Base-by-base conservation (phyloP, 345 rosid species). In the Ceriops decandra region DNA sequence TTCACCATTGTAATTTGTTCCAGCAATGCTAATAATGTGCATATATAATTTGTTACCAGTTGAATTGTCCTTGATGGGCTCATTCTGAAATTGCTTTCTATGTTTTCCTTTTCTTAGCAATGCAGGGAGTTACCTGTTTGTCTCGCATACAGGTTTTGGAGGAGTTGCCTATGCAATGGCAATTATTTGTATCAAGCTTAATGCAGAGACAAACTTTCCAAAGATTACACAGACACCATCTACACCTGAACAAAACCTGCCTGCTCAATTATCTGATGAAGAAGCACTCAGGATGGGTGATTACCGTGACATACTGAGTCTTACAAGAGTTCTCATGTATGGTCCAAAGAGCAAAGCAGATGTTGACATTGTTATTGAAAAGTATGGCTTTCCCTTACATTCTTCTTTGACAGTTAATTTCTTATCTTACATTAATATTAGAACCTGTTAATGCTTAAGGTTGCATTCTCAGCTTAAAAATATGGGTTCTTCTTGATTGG, bases 321-420 rank as follows among this genome's bases (percentile, higher is more conserved):
- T 95, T 56, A 88, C 91, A 27, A 87, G 97, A 86, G 99, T 95
- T 74, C 93, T 95, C 59, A 68, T 83, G 63, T 71, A 82, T 77
- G 99, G 99, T 80, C 99, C 96, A 1, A 85, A 82, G 82, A 95
- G 97, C 90, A 95, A 95, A 86, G 78, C 87, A 57, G 96, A 91
- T 63, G 91, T 91, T 33, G 97, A 95, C 77, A 62, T 75, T 60
- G 71, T 91, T 54, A 80, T 91, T 46, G 87, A 89, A 52, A 84
- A 86, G 99, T 90, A 79, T 28, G 69, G 57, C 2, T n/a, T 4
- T 27, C 42, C 53, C 7, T 26, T 11, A 28, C 47, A 46, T 10
- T 30, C 52, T 8, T 30, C 15, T 57, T 59, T 26, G 11, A 28
- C 31, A 60, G 15, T 13, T 54, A 22, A 36, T 10, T 56, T 17